A percentile compares a stretch with the other conserved stretches of the same genome.
phyloP scores from a whole-genome alignment of 257 asterid species.

The Hygrophila difformis region DNA sequence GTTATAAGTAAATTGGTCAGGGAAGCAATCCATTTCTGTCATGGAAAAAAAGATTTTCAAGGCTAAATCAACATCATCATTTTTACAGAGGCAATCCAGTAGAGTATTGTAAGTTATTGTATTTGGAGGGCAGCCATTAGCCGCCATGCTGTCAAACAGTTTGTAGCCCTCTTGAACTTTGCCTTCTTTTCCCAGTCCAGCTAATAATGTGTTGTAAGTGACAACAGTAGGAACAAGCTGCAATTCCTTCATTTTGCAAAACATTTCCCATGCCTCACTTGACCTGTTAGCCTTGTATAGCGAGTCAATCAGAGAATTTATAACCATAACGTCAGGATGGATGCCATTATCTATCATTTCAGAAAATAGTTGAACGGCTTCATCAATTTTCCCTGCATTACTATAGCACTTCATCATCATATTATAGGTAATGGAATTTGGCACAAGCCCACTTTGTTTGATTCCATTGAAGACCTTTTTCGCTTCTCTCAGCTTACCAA shows the following conservation, averaged over 20 bases:
- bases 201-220: slow-evolving; percentile 84
- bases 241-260: slow-evolving; percentile 64
- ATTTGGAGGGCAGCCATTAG: slow-evolving; percentile 63
- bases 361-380: slow-evolving; percentile 55
- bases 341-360: slow-evolving; percentile 71
- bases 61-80: slow-evolving; percentile 64
- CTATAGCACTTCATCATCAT: slow-evolving; percentile 94
- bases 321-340: slow-evolving; percentile 62
- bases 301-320: slow-evolving; percentile 78
- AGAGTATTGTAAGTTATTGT: slow-evolving; percentile 79
- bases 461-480: slow-evolving; percentile 60
- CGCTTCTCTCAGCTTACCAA: slow-evolving; percentile 77
- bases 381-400: slow-evolving; percentile 63
- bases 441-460: slow-evolving; percentile 58
- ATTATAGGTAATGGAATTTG: slow-evolving; percentile 88
- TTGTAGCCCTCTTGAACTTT: slow-evolving; percentile 53
- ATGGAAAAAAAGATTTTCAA: slow-evolving; percentile 55
- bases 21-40: slow-evolving; percentile 56
- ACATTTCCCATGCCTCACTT: slow-evolving; percentile 77
- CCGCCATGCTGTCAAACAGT: slow-evolving; percentile 62
- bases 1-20: slow-evolving; percentile 80
- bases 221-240: slow-evolving; percentile 79
- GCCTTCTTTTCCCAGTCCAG: slow-evolving; percentile 89
- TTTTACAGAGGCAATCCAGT: slow-evolving; percentile 82
- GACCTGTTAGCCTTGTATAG: slow-evolving; percentile 79